These are phyloP conservation scores for Gossypium longicalyx DNA, from an alignment of 345 rosid genomes.

Conservation along the genomic window DNA sequence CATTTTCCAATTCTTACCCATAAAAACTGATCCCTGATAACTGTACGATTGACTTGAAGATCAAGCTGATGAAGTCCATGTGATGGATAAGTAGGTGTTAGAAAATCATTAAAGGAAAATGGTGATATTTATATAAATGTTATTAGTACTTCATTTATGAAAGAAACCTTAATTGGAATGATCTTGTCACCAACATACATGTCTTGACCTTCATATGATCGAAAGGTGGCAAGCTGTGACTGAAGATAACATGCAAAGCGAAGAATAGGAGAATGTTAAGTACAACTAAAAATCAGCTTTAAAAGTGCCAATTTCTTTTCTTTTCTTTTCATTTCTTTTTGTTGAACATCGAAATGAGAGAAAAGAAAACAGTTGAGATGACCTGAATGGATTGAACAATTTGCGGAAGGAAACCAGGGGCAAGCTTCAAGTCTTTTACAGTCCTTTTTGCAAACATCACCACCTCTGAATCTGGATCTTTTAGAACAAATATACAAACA, in stretches of 20 bases:
- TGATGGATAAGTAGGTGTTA: background rate
- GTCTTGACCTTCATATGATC: slow-evolving; percentile 88
- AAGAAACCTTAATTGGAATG: slow-evolving; percentile 80
- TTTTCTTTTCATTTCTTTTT: background rate
- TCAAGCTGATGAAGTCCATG: slow-evolving; percentile 61
- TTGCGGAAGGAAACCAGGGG: slow-evolving; percentile 70
- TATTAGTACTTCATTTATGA: background rate
- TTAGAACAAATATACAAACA: background rate
- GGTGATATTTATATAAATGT: background rate
- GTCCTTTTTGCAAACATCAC: slow-evolving; percentile 80
- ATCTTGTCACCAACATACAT: slow-evolving; percentile 89
- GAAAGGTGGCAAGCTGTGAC: slow-evolving; percentile 82
- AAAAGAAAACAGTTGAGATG: background rate
- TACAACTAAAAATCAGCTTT: background rate
- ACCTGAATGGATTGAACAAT: slow-evolving; percentile 95
- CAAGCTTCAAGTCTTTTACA: slow-evolving; percentile 89
- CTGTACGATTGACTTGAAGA: slow-evolving; percentile 86
- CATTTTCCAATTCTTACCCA: slow-evolving; percentile 50
- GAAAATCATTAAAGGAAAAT: background rate
- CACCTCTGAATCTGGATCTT: slow-evolving; percentile 88
- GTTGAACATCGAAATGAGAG: background rate
- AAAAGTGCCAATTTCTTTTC: background rate
- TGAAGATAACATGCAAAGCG: slow-evolving; percentile 23
- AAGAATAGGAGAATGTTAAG: background rate
- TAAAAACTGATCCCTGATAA: slow-evolving; percentile 84